Conservation (phyloP, 1,284 basidiomycete genomes). For the Xanthoconium separans region DNA sequence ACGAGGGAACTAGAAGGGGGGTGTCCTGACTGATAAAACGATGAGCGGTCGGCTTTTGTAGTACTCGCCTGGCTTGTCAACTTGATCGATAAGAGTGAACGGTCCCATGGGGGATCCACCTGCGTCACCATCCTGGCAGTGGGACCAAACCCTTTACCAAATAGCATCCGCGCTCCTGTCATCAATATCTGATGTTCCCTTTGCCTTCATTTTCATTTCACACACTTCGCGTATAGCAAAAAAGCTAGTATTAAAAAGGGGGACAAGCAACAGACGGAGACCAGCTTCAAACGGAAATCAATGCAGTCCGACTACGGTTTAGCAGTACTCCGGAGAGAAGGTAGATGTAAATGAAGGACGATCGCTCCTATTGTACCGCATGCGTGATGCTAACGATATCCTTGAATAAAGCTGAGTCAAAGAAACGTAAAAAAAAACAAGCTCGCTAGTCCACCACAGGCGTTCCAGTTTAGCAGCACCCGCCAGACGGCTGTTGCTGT, state of each 20-base stretch:
- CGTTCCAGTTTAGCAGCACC: conserved; percentile 49
- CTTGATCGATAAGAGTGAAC: conserved; percentile 27
- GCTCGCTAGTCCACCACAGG: conserved; percentile 17
- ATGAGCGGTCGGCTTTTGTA: conserved; percentile 6
- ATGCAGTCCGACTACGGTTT: conserved; percentile 28
- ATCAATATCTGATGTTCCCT: too few species aligned
- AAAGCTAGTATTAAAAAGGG: conserved; percentile 26
- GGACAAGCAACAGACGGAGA: conserved; percentile 30
- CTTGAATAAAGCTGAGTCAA: conserved; percentile 17
- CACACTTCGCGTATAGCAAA: background rate
- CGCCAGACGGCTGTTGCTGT: conserved; percentile 49
- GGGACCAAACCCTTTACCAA: background rate
- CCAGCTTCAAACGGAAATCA: conserved; percentile 28
- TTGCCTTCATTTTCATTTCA: too few species aligned
- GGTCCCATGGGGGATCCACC: conserved; percentile 1
- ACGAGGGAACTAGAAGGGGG: background rate
- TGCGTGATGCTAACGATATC: conserved; percentile 30
- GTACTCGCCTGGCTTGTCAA: background rate
- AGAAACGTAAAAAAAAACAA: conserved; percentile 9
- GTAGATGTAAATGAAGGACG: conserved; percentile 35
- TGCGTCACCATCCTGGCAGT: background rate
- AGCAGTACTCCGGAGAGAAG: conserved; percentile 28
- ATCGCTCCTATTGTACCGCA: conserved; percentile 34
- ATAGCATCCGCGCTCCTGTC: background rate
- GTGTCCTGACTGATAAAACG: background rate